Evolutionary conservation across 768 basidiomycete genomes (phyloP).

Genomic region (Xerocomellus intermedius): DNA sequence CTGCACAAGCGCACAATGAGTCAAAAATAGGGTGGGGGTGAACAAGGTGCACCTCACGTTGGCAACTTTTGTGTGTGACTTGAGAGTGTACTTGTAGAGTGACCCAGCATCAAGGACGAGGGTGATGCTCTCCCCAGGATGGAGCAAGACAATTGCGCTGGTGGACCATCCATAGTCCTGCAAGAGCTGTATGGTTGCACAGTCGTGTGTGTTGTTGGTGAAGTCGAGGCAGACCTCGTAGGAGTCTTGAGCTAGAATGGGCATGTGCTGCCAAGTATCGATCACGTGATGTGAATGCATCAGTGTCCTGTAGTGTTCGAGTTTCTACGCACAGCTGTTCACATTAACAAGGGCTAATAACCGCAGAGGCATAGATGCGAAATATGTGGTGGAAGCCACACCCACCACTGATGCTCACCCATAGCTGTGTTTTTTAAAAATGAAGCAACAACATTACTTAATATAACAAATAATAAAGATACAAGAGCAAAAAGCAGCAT

Average conservation of each 20-base stretch:
- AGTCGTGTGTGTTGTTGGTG: constrained; percentile 66
- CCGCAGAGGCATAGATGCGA: too few species aligned
- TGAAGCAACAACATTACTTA: too few species aligned
- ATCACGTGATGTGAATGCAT: too few species aligned
- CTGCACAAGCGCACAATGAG: constrained; percentile 32
- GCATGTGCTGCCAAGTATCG: too few species aligned
- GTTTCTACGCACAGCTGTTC: too few species aligned
- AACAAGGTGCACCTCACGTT: constrained; percentile 58
- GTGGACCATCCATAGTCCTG: constrained; percentile 60
- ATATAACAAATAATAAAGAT: too few species aligned
- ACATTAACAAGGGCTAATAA: too few species aligned
- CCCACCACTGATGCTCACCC: too few species aligned
- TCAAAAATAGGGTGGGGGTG: constrained; percentile 6
- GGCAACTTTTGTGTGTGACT: constrained; percentile 61
- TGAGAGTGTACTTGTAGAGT: constrained; percentile 67
- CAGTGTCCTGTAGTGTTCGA: too few species aligned
- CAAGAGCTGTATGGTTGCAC: constrained; percentile 60
- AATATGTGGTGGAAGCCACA: too few species aligned
- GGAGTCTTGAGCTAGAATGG: constrained; percentile 48
- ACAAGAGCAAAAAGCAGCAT: too few species aligned
- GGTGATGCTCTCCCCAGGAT: constrained; percentile 62
- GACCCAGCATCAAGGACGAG: constrained; percentile 71
- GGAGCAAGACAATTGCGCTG: constrained; percentile 53
- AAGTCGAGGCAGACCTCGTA: constrained; percentile 71
- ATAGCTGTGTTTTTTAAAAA: too few species aligned